A percentile compares a stretch with the other conserved stretches of the same genome.
These are phyloP conservation scores for Populus nigra DNA, from an alignment of 345 rosid genomes.

Conservation along the genomic window DNA sequence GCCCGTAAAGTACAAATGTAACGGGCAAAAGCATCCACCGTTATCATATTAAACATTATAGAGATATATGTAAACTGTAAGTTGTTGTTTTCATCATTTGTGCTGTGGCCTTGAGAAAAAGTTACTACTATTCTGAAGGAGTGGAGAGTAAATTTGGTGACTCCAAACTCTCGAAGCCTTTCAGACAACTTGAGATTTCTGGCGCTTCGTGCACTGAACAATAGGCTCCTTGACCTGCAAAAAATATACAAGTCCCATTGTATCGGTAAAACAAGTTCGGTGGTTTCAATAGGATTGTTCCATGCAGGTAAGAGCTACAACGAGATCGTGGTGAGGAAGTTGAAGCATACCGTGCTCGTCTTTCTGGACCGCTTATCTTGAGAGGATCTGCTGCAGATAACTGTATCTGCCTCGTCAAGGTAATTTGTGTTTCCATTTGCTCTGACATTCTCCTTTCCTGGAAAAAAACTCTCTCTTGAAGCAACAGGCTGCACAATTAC, in stretches of 20 bases:
- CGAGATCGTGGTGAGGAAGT: not conserved
- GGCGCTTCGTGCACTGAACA: conserved; percentile 69
- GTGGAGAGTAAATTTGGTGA: not conserved
- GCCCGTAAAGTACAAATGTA: not conserved
- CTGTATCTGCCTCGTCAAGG: conserved; percentile 39
- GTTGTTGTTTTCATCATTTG: not conserved
- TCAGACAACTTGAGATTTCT: conserved; percentile 59
- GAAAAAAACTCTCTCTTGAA: conserved; percentile 75
- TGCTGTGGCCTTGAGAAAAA: not conserved
- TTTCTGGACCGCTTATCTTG: conserved; percentile 69
- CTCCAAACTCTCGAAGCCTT: not conserved
- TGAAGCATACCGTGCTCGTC: conserved; percentile 69
- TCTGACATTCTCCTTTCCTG: conserved; percentile 39
- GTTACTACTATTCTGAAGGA: not conserved
- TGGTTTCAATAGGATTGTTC: not conserved
- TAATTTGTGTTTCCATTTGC: conserved; percentile 33
- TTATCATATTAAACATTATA: not conserved
- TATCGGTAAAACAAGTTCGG: not conserved
- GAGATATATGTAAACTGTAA: not conserved
- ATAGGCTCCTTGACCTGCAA: conserved; percentile 92
- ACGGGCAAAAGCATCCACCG: not conserved
- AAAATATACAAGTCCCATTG: not conserved
- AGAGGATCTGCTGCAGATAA: conserved; percentile 48
- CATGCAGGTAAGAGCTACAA: not conserved
- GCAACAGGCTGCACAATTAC: conserved; percentile 56